A percentile compares a stretch with the other conserved stretches of the same genome.
These are phyloP conservation scores for Schizopora paradoxa DNA, from an alignment of 1,284 basidiomycete species.

Conservation along the genomic window DNA sequence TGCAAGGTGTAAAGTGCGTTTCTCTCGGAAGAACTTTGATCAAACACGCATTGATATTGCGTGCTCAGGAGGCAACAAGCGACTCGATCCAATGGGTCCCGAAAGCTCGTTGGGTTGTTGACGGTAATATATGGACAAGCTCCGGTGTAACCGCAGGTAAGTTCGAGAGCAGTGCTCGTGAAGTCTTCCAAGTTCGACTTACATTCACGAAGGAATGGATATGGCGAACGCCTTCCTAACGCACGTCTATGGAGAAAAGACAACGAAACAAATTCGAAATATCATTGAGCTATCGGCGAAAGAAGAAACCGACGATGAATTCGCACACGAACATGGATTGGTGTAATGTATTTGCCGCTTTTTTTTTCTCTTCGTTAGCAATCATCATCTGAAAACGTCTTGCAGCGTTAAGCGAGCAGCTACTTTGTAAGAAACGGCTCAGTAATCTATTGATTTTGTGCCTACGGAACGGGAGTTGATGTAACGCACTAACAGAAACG, in stretches of 20 bases:
- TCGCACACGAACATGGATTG: conserved; percentile 29
- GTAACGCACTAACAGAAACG: no score
- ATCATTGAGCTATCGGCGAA: conserved; percentile 28
- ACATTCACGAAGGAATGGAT: conserved; percentile 27
- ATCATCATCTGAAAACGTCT: no score
- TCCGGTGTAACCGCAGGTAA: conserved; percentile 35
- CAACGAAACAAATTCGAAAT: conserved; percentile 22
- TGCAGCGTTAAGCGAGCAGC: no score
- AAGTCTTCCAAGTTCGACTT: not conserved
- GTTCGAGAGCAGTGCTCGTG: not conserved
- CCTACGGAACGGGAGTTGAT: no score
- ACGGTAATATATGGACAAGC: conserved; percentile 35
- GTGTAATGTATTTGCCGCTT: no score
- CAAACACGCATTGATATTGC: not conserved
- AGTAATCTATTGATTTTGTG: no score
- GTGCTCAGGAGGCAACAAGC: conserved; percentile 24
- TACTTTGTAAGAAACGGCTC: no score
- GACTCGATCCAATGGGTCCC: conserved; percentile 30
- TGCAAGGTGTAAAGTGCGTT: conserved; percentile 19
- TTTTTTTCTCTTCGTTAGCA: no score
- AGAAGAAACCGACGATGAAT: conserved; percentile 31
- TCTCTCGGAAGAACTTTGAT: not conserved
- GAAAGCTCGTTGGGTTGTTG: conserved; percentile 35
- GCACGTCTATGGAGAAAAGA: conserved; percentile 29
- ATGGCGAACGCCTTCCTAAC: conserved; percentile 33